These are phyloP conservation scores for Penicillium longicatenatum DNA, from an alignment of 495 filamentous ascomycete species.

Conservation along the genomic window DNA sequence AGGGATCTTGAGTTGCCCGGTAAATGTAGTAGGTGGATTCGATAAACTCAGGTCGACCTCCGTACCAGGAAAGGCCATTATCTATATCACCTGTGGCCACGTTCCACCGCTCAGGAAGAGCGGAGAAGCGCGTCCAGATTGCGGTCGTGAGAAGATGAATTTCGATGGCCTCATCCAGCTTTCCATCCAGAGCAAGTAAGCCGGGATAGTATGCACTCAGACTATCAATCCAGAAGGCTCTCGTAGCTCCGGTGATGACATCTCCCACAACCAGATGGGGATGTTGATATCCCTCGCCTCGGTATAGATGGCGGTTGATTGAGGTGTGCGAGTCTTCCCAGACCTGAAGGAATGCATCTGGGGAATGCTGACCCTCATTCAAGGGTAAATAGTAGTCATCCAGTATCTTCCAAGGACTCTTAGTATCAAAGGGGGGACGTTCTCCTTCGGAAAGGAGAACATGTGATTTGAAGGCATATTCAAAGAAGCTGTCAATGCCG, in stretches of 20 bases:
- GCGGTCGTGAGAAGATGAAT: conserved; percentile 88
- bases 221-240: conserved; percentile 93
- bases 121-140: conserved; percentile 90
- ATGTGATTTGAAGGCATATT: conserved; percentile 94
- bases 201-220: conserved; percentile 94
- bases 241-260: conserved; percentile 75
- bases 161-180: conserved; percentile 86
- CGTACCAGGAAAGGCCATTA: conserved; percentile 88
- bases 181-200: conserved; percentile 80
- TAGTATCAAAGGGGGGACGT: conserved; percentile 31
- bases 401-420: conserved; percentile 39
- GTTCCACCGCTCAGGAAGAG: conserved; percentile 92
- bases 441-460: conserved; percentile 76
- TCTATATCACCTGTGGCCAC: conserved; percentile 83
- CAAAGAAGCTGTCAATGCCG: conserved; percentile 96
- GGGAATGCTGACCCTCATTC: conserved; percentile 64
- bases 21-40: conserved; percentile 95
- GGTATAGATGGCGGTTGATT: conserved; percentile 82
- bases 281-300: conserved; percentile 67
- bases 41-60: conserved; percentile 91
- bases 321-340: conserved; percentile 86
- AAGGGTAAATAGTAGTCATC: conserved; percentile 58
- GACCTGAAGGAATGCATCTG: conserved; percentile 75
- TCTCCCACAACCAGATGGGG: conserved; percentile 93
- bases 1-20: conserved; percentile 89